phyloP scores from a whole-genome alignment of 805 yeast genomes.

The Pichia thaimueangensis region DNA sequence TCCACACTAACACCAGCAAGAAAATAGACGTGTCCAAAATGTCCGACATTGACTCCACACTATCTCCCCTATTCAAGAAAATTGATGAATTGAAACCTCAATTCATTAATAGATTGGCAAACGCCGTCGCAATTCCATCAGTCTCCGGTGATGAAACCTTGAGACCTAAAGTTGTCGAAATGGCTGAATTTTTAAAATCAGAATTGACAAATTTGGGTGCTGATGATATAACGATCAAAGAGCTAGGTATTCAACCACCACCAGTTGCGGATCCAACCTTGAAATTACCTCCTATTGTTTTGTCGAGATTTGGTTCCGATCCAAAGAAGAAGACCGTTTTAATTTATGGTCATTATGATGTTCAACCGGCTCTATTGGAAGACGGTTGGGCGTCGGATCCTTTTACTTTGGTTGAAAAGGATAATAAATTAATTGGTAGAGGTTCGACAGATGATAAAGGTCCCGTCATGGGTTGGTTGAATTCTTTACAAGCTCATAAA shows the following conservation, averaged over 20 bases:
- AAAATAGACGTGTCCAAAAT: conserved; percentile 2
- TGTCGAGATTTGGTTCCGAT: conserved; percentile 80
- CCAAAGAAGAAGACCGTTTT: conserved; percentile 81
- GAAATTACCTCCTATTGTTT: conserved; percentile 89
- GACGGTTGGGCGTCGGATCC: conserved; percentile 98
- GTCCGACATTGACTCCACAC: conserved; percentile 22
- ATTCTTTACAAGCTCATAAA: conserved; percentile 84
- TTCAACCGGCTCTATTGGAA: conserved; percentile 86
- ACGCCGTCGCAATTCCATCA: conserved; percentile 92
- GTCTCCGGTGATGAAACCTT: conserved; percentile 86
- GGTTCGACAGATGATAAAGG: conserved; percentile 98
- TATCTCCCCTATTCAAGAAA: conserved; percentile 42
- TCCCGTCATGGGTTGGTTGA: conserved; percentile 96
- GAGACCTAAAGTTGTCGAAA: conserved; percentile 83
- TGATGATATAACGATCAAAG: conserved; percentile 71
- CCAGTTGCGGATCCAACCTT: conserved; percentile 64
- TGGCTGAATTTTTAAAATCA: conserved; percentile 73
- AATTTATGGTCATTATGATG: conserved; percentile 96
- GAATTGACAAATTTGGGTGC: conserved; percentile 75
- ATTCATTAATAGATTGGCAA: conserved; percentile 63
- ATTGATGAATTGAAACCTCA: conserved; percentile 70
- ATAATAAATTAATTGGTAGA: conserved; percentile 74
- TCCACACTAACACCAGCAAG: background rate
- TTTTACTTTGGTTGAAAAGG: conserved; percentile 64
- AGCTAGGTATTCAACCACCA: conserved; percentile 88